phyloP scores from a whole-genome alignment of 257 asterid genomes.

The Nicotiana benthamiana region DNA sequence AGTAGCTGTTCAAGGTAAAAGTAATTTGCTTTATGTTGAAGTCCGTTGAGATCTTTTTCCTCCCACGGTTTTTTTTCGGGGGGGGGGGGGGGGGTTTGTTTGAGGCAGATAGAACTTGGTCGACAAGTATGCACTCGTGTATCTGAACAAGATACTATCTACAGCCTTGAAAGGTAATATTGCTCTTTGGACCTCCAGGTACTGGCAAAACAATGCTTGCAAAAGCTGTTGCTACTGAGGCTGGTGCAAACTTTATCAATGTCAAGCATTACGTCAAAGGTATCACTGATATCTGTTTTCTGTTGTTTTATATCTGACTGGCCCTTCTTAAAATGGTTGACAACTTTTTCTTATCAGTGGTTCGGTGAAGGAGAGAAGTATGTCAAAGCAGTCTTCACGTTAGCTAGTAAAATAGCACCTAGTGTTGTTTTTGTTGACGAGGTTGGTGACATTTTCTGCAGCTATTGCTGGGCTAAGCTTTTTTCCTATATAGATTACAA shows the following conservation, averaged over 20 bases:
- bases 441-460: conserved; percentile 35
- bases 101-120: background rate
- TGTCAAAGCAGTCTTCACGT: conserved; percentile 78
- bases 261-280: conserved; percentile 91
- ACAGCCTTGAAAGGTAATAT: conserved; percentile 92
- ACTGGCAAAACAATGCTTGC: conserved; percentile 94
- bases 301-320: background rate
- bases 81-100: background rate
- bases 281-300: conserved; percentile 15
- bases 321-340: background rate
- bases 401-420: conserved; percentile 89
- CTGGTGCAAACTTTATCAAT: conserved; percentile 89
- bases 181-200: conserved; percentile 95
- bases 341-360: conserved; percentile 39
- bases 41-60: background rate
- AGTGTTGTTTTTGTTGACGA: conserved; percentile 81
- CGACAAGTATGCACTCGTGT: background rate
- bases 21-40: background rate
- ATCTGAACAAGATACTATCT: conserved; percentile 17
- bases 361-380: conserved; percentile 92
- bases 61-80: background rate
- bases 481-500: background rate
- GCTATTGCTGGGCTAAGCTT: background rate
- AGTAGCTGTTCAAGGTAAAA: conserved; percentile 52
- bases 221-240: conserved; percentile 93